Evolutionary conservation across 2,329 filamentous ascomycete genomes (phyloP), one percentile per base, ranked within the genome.

Genomic region (Colletotrichum scovillei): DNA sequence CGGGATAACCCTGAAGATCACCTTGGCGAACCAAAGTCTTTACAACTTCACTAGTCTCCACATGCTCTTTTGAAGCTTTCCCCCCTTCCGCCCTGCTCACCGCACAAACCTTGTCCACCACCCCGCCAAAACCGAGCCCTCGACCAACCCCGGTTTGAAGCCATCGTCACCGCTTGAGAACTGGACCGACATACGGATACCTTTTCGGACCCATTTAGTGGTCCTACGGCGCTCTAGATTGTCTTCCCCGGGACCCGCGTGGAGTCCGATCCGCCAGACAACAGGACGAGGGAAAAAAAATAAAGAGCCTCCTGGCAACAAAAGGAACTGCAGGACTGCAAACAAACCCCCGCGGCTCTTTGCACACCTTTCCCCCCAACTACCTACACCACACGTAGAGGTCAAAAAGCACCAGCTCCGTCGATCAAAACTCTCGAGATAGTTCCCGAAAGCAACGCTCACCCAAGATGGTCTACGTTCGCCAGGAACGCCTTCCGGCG

Each of bases 381-480:
- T 49, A n/a, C 1, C 42, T 49, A 49, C 19, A 49, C 42, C 42
- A n/a, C 14, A 42, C 38, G 38, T 42, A 42, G 14, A 19, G 42
- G 42, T 7, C 16, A 9, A 9, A 46, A n/a, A 19, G 4, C 42
- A 49, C 7, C 7, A n/a, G 19, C 8, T 49, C 7, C 7, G 42
- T 49, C 8, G 19, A 22, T 57, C 52, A 35, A 58, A 3, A 16
- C 14, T 42, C 14, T 9, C 63, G 38, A 38, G 24, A 58, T 9
- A 46, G 42, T 49, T 6, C 4, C 8, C 19, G 42, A 19, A 57
- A 46, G 4, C 52, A 66, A 5, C 26, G 62, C 35, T 38, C 69
- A 74, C 74, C 67, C 77, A 87, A 79, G 68, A 98, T 98, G 95
- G 95, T 97, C 75, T 98, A 98, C 88, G 95, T 99, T 74, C 94